A percentile compares a stretch with the other conserved stretches of the same genome.
phyloP scores from a whole-genome alignment of 495 filamentous ascomycete genomes.

The Penicillium ucsense region DNA sequence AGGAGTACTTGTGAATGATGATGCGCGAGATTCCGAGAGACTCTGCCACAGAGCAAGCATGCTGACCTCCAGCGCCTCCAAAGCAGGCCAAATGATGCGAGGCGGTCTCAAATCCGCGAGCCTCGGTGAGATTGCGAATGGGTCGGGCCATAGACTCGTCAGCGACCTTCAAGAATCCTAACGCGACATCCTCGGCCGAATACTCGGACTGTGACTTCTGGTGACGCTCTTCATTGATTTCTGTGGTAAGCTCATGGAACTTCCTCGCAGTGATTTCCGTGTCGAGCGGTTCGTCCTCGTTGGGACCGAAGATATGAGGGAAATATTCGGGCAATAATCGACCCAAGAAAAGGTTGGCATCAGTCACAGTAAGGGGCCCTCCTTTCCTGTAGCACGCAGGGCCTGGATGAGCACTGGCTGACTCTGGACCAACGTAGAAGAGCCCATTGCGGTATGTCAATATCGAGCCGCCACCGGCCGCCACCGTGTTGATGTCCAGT shows the following conservation, averaged over 20 bases:
- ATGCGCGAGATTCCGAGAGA: slow-evolving; percentile 42
- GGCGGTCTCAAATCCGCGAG: slow-evolving; percentile 40
- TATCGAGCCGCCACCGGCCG: slow-evolving; percentile 84
- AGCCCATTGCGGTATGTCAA: slow-evolving; percentile 86
- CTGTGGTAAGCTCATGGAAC: slow-evolving; percentile 66
- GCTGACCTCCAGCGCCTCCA: slow-evolving; percentile 46
- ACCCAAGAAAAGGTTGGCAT: slow-evolving; percentile 86
- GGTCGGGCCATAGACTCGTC: slow-evolving; percentile 47
- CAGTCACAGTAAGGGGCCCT: slow-evolving; percentile 84
- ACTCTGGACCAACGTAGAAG: slow-evolving; percentile 95
- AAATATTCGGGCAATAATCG: slow-evolving; percentile 89
- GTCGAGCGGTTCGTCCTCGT: slow-evolving; percentile 82
- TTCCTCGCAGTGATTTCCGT: slow-evolving; percentile 63
- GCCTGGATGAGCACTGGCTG: slow-evolving; percentile 84
- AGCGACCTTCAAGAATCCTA: slow-evolving; percentile 46
- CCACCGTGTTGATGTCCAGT: slow-evolving; percentile 96
- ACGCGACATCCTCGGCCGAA: slow-evolving; percentile 76
- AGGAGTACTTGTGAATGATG: slow-evolving; percentile 46
- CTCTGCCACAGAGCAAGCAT: slow-evolving; percentile 43
- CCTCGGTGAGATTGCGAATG: slow-evolving; percentile 45
- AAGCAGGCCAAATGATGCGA: slow-evolving; percentile 45
- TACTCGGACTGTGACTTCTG: slow-evolving; percentile 54
- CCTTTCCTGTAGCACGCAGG: slow-evolving; percentile 94
- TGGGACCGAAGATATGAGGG: slow-evolving; percentile 90
- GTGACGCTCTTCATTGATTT: slow-evolving; percentile 59